Base-by-base conservation (phyloP, 441 rosid genomes). In the Populus trichocarpa region DNA sequence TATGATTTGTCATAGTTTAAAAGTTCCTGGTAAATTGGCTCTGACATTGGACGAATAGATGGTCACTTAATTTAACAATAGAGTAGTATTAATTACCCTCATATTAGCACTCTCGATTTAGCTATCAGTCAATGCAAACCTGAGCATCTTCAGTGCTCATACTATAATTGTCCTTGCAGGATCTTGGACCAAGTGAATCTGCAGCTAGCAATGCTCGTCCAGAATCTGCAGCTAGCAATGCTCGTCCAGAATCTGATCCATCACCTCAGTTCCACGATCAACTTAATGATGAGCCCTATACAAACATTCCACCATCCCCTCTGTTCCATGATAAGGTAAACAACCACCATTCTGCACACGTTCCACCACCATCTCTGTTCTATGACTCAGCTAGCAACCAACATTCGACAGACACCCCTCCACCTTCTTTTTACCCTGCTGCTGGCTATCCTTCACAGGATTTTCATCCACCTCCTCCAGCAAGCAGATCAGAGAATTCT, bases 361-460 rank as follows among this genome's bases (percentile, higher is more conserved):
- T 73, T 75, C 80, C 74, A 59, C 84, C 81, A 22, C 83, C 88
- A 64, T 80, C 89, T 53, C 86, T 70, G 82, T 86, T 85, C 68
- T 85, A 84, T 65, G 89, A 89, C 61, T 81, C 84, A 22, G 71
- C 81, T 40, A 85, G 78, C 79, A 82, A 70, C 74, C 88, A 89
- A 73, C 83, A 84, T 75, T 74, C 83, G 28, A 67, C 87, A n/a
- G 84, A 83, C 85, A 77, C 70, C 63, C 75, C 86, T 2, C 89
- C 89, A 38, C 86, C 91, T 77, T 82, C 86, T 76, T 79, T 90
- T 75, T 83, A 86, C 76, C 77, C 86, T 72, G 63, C 87, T 71
- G 70, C 82, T 14, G 79, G 83, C 82, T 91, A 85, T 83, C 84
- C 90, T 80, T 77, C 96, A 74, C 89, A 84, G 3, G 93, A 90